These are phyloP conservation scores for Cercospora brassicicola DNA, from an alignment of 2,329 filamentous ascomycete species.

Conservation along the genomic window DNA sequence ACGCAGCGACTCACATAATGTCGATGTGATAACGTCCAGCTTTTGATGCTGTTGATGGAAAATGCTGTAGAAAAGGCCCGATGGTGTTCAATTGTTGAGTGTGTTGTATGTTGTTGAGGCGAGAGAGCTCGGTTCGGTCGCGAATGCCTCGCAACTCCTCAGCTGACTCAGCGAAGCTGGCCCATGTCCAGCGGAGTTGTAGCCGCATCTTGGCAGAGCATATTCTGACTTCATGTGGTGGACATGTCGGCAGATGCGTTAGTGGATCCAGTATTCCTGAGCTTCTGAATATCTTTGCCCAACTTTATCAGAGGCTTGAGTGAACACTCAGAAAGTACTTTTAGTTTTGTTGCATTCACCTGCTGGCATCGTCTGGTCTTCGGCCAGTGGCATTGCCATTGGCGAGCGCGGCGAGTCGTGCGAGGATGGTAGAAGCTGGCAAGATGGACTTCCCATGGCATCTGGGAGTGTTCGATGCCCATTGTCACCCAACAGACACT, in stretches of 20 bases:
- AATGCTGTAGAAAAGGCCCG: not conserved
- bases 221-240: slow-evolving; percentile 6
- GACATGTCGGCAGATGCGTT: not conserved
- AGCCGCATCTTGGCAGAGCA: slow-evolving; percentile 5
- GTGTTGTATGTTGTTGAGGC: not conserved
- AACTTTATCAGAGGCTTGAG: not conserved
- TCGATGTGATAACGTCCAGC: not conserved
- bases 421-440: slow-evolving; percentile 20
- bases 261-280: not conserved
- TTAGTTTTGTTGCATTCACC: not conserved
- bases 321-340: not conserved
- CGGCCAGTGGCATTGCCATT: not conserved
- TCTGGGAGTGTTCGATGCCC: slow-evolving; percentile 71
- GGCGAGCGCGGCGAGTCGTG: not conserved
- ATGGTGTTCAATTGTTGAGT: not conserved
- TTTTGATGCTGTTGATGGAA: not conserved
- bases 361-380: not conserved
- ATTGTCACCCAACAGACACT: slow-evolving; percentile 82
- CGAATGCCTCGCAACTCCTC: not conserved
- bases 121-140: not conserved
- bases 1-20: not conserved
- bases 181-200: not conserved
- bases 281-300: not conserved
- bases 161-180: not conserved
- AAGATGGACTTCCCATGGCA: slow-evolving; percentile 63